phyloP scores from a whole-genome alignment of 2,329 filamentous ascomycete genomes.

The Fusarium buharicum region DNA sequence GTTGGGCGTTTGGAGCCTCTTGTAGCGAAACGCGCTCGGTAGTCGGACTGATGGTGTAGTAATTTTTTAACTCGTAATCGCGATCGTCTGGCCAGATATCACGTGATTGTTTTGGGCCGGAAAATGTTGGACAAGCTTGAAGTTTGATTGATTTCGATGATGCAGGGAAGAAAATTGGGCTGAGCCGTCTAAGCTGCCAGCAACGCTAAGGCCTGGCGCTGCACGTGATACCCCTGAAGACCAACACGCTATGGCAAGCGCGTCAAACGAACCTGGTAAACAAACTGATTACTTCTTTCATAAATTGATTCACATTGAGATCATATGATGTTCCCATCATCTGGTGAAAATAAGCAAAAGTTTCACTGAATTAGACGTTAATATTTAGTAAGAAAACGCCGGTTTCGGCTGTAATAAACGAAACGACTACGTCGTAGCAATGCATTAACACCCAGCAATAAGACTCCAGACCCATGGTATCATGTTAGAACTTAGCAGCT shows the following conservation, averaged over 20 bases:
- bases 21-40: slow-evolving; percentile 39
- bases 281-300: background rate
- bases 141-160: slow-evolving; percentile 41
- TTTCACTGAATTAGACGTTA: background rate
- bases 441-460: slow-evolving; percentile 22
- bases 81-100: slow-evolving; percentile 46
- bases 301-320: background rate
- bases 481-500: slow-evolving; percentile 46
- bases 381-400: slow-evolving; percentile 15
- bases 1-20: slow-evolving; percentile 38
- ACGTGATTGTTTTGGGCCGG: slow-evolving; percentile 45
- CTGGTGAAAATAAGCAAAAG: background rate
- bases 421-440: slow-evolving; percentile 28
- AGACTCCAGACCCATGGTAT: slow-evolving; percentile 51
- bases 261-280: slow-evolving; percentile 17
- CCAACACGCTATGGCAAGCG: slow-evolving; percentile 32
- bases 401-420: slow-evolving; percentile 24
- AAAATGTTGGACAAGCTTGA: slow-evolving; percentile 32
- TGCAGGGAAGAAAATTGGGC: slow-evolving; percentile 47
- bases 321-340: background rate
- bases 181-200: slow-evolving; percentile 28
- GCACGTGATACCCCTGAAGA: slow-evolving; percentile 48
- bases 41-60: slow-evolving; percentile 38
- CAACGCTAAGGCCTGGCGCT: slow-evolving; percentile 36
- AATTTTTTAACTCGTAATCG: slow-evolving; percentile 40